Evolutionary conservation across 257 asterid genomes (phyloP), one percentile per base, ranked within the genome.

Genomic region (Solanum sejunctum): DNA sequence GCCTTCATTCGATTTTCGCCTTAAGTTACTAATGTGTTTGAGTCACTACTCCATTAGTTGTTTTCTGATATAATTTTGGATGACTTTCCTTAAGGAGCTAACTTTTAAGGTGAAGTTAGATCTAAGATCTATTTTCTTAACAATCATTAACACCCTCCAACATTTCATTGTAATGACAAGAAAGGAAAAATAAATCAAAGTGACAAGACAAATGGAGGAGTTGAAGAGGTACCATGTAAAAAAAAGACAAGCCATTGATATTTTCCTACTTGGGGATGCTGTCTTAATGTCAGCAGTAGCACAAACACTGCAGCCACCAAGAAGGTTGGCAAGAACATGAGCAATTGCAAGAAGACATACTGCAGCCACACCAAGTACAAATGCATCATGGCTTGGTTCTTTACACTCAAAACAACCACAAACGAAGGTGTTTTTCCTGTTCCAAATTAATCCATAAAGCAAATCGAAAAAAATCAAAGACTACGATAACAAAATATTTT

Each of bases 361-460:
- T n/a, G 99, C 99, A 10, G 93, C 91, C 45, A 91, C 77, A n/a
- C 98, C 99, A 2, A 93, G 83, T 55, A 95, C 86, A 66, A 84
- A 96, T 0, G 99, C 99, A 9, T 91, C 92, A 66, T 95, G 98
- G 83, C 98, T 96, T 45, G 97, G 97, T 86, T 92, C 91, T 86
- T 96, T 95, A 52, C 99, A 96, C 89, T 96, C 99, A 69, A 95
- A 95, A 91, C 84, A 96, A 80, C 96, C 94, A 93, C 57, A 96
- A 72, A 88, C 90, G 88, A 85, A 96, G 15, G 82, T 96, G 98
- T 85, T 95, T 96, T 83, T 87, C 95, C 98, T 96, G 18, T 47
- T 78, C 36, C 41, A 18, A 12, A 63, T 49, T 49, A 66, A 26
- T 13, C 39, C 71, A 16, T 9, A 15, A 39, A 3, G 77, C 70